phyloP scores from a whole-genome alignment of 495 filamentous ascomycete genomes.

The Tuber brumale region DNA sequence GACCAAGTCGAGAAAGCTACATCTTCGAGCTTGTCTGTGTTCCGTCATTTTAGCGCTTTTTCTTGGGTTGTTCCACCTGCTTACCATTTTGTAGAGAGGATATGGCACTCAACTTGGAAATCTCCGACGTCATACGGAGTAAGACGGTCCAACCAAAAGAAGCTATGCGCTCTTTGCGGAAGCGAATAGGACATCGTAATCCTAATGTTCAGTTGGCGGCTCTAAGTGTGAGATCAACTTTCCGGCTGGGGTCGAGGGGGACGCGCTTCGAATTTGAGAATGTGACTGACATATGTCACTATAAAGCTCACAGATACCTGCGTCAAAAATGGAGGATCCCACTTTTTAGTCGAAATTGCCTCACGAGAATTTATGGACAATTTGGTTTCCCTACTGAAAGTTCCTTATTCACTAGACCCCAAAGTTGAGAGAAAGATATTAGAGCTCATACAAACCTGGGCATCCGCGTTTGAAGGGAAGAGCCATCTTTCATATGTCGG shows the following conservation, averaged over 20 bases:
- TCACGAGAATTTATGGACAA: conserved; percentile 99
- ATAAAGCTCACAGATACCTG: conserved; percentile 85
- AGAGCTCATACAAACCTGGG: conserved; percentile 90
- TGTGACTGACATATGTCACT: conserved; percentile 24
- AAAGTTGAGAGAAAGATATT: conserved; percentile 85
- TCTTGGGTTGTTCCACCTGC: conserved; percentile 9
- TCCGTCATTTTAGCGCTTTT: conserved; percentile 2
- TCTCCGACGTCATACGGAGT: conserved; percentile 90
- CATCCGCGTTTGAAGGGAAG: conserved; percentile 78
- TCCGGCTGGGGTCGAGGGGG: background rate
- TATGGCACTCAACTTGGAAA: conserved; percentile 92
- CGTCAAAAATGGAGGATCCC: conserved; percentile 95
- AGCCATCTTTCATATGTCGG: conserved; percentile 76
- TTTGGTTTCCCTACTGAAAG: conserved; percentile 78
- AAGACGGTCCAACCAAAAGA: conserved; percentile 96
- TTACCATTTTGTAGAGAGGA: conserved; percentile 62
- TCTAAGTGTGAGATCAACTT: conserved; percentile 59
- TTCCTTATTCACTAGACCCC: conserved; percentile 64
- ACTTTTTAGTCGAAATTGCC: conserved; percentile 91
- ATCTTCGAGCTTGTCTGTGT: conserved; percentile 73
- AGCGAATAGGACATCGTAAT: conserved; percentile 89
- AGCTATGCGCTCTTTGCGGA: conserved; percentile 91
- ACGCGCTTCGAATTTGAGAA: background rate
- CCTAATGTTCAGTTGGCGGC: conserved; percentile 92
- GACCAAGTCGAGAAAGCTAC: conserved; percentile 95